A percentile compares a stretch with the other conserved stretches of the same genome.
These are phyloP conservation scores for Verticillium nonalfalfae DNA, from an alignment of 2,329 filamentous ascomycete genomes.

Conservation along the genomic window DNA sequence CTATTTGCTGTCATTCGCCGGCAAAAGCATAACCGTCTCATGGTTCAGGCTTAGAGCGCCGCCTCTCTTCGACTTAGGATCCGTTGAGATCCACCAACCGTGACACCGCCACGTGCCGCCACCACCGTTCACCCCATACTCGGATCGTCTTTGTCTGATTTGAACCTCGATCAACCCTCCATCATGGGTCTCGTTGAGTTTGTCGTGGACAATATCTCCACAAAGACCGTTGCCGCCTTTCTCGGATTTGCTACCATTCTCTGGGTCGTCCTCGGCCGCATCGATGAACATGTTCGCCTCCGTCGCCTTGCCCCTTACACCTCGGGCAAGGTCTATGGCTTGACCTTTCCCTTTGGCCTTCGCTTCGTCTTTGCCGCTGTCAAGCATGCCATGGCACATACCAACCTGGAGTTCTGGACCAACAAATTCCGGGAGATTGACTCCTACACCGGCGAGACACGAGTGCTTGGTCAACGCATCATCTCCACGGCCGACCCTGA, in stretches of 20 bases:
- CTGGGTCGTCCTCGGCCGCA: slow-evolving; percentile 26
- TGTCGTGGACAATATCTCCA: slow-evolving; percentile 35
- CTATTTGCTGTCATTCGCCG: background rate
- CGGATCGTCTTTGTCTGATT: background rate
- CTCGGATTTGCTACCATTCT: slow-evolving; percentile 28
- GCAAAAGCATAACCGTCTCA: background rate
- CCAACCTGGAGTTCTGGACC: slow-evolving; percentile 57
- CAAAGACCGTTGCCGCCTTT: slow-evolving; percentile 29
- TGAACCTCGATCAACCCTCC: background rate
- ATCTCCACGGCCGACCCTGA: slow-evolving; percentile 78
- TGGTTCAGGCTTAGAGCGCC: background rate
- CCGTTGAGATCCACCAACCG: background rate
- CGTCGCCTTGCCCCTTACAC: slow-evolving; percentile 31
- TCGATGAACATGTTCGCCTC: slow-evolving; percentile 37
- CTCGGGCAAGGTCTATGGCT: slow-evolving; percentile 23
- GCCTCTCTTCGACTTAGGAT: background rate
- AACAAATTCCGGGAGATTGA: slow-evolving; percentile 36
- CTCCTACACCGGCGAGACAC: slow-evolving; percentile 55
- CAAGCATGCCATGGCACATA: slow-evolving; percentile 41
- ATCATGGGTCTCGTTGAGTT: slow-evolving; percentile 46
- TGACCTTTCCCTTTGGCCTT: slow-evolving; percentile 46
- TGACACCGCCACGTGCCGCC: background rate
- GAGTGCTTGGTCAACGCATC: slow-evolving; percentile 48
- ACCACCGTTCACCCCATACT: background rate
- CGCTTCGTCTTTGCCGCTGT: slow-evolving; percentile 58